phyloP scores from a whole-genome alignment of 2,329 filamentous ascomycete species.

The Pseudogymnoascus sp. region DNA sequence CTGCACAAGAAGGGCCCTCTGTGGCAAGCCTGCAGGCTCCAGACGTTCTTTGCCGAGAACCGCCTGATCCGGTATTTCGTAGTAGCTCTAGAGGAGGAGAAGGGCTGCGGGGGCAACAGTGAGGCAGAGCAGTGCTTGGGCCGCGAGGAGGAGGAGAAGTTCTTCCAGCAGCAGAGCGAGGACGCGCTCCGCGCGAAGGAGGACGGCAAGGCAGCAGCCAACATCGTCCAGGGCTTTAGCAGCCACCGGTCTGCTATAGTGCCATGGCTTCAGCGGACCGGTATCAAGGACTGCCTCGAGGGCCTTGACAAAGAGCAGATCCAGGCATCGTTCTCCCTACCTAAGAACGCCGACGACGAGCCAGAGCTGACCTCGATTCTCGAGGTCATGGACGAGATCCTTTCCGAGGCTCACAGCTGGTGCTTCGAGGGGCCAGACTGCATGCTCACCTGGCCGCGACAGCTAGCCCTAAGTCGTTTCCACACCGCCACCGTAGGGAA shows the following conservation, averaged over 20 bases:
- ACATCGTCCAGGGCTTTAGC: slow-evolving; percentile 11
- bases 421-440: slow-evolving; percentile 14
- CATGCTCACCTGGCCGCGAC: slow-evolving; percentile 9
- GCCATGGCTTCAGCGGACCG: slow-evolving; percentile 11
- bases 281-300: slow-evolving; percentile 9
- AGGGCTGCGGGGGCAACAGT: background rate
- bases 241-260: slow-evolving; percentile 12
- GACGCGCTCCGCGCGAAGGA: slow-evolving; percentile 2
- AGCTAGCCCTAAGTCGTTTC: background rate
- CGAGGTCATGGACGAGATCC: slow-evolving; percentile 14
- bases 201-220: slow-evolving; percentile 12
- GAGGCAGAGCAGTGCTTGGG: background rate
- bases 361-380: slow-evolving; percentile 12
- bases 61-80: slow-evolving; percentile 9
- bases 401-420: slow-evolving; percentile 11
- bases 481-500: background rate
- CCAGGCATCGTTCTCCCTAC: slow-evolving; percentile 10
- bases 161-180: slow-evolving; percentile 3
- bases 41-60: slow-evolving; percentile 10
- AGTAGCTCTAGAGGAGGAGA: background rate
- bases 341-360: slow-evolving; percentile 8
- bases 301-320: slow-evolving; percentile 14
- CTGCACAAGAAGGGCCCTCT: background rate
- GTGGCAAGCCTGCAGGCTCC: slow-evolving; percentile 4
- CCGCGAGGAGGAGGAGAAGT: background rate